Percentiles rank a stretch among this genome's conserved stretches.
Evolutionary conservation across 2,329 filamentous ascomycete genomes (phyloP).

Genomic region (Fusarium irregulare): DNA sequence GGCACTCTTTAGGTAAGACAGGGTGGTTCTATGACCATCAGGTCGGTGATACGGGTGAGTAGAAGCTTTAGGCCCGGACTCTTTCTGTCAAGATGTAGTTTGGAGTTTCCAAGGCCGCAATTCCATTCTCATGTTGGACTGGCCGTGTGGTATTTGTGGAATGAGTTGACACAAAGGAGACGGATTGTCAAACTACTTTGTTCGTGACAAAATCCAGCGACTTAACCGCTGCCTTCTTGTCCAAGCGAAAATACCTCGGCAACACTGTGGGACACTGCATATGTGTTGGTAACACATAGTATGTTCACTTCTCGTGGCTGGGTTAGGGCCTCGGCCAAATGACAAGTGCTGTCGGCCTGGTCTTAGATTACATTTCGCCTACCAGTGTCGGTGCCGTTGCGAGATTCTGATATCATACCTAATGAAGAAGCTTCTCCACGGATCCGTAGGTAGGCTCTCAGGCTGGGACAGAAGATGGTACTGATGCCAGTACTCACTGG

Average conservation of each 20-base stretch:
- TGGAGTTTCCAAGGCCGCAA: background rate
- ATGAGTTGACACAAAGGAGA: background rate
- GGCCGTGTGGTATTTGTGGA: background rate
- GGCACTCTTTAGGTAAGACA: conserved; percentile 31
- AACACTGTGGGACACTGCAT: conserved; percentile 37
- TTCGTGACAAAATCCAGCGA: background rate
- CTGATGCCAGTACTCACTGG: background rate
- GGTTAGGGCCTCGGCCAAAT: conserved; percentile 11
- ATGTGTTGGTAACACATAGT: conserved; percentile 39
- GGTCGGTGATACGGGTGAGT: conserved; percentile 20
- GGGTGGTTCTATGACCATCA: conserved; percentile 32
- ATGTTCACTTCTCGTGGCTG: conserved; percentile 32
- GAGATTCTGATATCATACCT: background rate
- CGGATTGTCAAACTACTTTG: background rate
- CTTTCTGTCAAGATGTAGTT: background rate
- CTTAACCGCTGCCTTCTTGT: background rate
- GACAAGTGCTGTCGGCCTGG: background rate
- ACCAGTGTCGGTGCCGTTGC: background rate
- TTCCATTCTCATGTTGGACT: background rate
- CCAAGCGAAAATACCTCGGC: conserved; percentile 32
- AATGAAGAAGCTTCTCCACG: background rate
- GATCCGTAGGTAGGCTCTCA: background rate
- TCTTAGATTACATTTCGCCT: background rate
- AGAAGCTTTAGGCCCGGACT: conserved; percentile 4
- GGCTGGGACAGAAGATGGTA: background rate